Conservation (phyloP, 805 yeast species). For the Nakazawaea populi region DNA sequence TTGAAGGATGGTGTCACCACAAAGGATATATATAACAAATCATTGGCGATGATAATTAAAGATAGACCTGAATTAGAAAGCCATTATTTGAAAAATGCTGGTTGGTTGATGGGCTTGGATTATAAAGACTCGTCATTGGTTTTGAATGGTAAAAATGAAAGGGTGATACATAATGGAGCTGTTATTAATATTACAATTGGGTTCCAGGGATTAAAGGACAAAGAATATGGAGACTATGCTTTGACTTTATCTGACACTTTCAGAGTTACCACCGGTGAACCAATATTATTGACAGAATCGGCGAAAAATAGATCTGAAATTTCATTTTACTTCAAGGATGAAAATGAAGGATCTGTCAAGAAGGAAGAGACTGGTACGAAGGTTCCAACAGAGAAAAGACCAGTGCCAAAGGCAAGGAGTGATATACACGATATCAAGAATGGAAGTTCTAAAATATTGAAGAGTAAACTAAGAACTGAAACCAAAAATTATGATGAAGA, state of each 20-base stretch:
- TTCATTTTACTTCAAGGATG: constrained; percentile 77
- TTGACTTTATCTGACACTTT: constrained; percentile 78
- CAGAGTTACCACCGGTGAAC: constrained; percentile 56
- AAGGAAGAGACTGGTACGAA: constrained; percentile 21
- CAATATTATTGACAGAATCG: constrained; percentile 65
- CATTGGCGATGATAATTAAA: constrained; percentile 51
- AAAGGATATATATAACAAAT: constrained; percentile 60
- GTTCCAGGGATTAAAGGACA: constrained; percentile 53
- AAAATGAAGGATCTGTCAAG: constrained; percentile 37
- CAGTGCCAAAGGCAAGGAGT: constrained; percentile 28
- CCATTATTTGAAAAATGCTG: constrained; percentile 71
- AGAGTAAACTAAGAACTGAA: constrained; percentile 75
- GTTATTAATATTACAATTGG: constrained; percentile 75
- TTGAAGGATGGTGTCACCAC: constrained; percentile 66
- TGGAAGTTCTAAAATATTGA: constrained; percentile 60
- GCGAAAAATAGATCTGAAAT: constrained; percentile 68
- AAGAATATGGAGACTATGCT: constrained; percentile 57
- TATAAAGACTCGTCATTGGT: constrained; percentile 76
- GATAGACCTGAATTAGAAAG: constrained; percentile 61
- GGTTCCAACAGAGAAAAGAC: constrained; percentile 14
- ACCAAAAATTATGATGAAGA: constrained; percentile 70
- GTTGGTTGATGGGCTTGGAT: constrained; percentile 87
- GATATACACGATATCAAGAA: constrained; percentile 19
- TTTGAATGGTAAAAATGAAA: constrained; percentile 66
- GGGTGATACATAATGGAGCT: constrained; percentile 64